phyloP scores from a whole-genome alignment of 257 asterid genomes.

The Solanum ossicruentum region DNA sequence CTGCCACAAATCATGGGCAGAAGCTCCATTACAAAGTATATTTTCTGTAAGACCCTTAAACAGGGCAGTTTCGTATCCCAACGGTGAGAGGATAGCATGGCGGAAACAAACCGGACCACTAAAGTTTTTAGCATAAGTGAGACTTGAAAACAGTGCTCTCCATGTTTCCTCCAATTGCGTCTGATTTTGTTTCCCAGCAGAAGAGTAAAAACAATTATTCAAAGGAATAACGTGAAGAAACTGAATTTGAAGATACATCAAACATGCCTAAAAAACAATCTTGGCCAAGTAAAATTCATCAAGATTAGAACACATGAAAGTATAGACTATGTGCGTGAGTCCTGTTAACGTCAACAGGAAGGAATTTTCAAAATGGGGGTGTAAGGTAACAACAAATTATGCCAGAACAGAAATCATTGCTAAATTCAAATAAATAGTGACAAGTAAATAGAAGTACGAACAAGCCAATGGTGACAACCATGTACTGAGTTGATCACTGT shows the following conservation, averaged over 20 bases:
- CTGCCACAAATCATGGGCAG: slow-evolving; percentile 58
- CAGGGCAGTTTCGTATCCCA: slow-evolving; percentile 89
- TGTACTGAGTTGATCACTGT: not conserved
- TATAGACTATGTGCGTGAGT: not conserved
- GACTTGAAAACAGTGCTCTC: slow-evolving; percentile 72
- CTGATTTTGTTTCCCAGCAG: slow-evolving; percentile 19
- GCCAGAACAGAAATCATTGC: not conserved
- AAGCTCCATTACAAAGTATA: slow-evolving; percentile 57
- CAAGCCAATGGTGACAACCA: not conserved
- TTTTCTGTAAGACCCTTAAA: slow-evolving; percentile 64
- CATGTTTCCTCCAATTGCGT: slow-evolving; percentile 88
- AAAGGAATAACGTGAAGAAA: not conserved
- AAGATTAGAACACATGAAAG: not conserved
- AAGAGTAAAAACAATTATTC: not conserved
- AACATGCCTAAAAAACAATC: not conserved
- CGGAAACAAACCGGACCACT: slow-evolving; percentile 68
- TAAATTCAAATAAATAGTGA: not conserved
- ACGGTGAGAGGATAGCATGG: slow-evolving; percentile 73
- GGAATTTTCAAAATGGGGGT: not conserved
- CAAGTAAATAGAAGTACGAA: not conserved
- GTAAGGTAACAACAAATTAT: not conserved
- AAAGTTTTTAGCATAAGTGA: slow-evolving; percentile 73
- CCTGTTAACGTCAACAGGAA: not conserved
- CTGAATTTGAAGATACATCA: not conserved
- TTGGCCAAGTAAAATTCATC: not conserved